These are phyloP conservation scores for Aphanocladium album DNA, from an alignment of 2,329 filamentous ascomycete species.

Conservation along the genomic window DNA sequence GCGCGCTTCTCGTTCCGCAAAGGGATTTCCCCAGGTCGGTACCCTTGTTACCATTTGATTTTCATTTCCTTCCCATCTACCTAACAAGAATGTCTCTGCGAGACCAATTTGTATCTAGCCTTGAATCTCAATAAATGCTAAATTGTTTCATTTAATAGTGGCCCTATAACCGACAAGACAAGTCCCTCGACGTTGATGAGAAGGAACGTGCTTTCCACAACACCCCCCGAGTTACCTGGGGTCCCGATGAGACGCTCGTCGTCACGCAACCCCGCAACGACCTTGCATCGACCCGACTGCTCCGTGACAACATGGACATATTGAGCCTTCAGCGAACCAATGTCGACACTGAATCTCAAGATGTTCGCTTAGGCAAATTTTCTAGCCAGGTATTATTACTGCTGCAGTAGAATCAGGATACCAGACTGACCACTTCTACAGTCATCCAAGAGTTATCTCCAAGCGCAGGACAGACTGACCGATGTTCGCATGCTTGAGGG, in stretches of 20 bases:
- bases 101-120: conserved; percentile 27
- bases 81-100: conserved; percentile 1
- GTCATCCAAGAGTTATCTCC: conserved; percentile 51
- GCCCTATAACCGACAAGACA: conserved; percentile 77
- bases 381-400: conserved; percentile 43
- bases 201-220: conserved; percentile 65
- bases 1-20: conserved; percentile 46
- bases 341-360: conserved; percentile 58
- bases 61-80: conserved; percentile 13
- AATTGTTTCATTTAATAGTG: conserved; percentile 58
- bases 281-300: conserved; percentile 31
- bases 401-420: background rate
- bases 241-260: conserved; percentile 66
- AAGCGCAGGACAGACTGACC: conserved; percentile 51
- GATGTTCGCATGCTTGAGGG: conserved; percentile 49
- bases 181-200: conserved; percentile 60
- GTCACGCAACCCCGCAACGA: conserved; percentile 41
- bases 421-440: conserved; percentile 26
- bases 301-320: conserved; percentile 24
- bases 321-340: conserved; percentile 34
- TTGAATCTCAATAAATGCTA: conserved; percentile 36
- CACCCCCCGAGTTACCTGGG: conserved; percentile 75
- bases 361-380: conserved; percentile 61
- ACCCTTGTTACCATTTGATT: conserved; percentile 35
- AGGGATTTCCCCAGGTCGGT: conserved; percentile 88